A percentile compares a stretch with the other conserved stretches of the same genome.
Conservation (phyloP, 2,329 filamentous ascomycete species). For the Pyrenochaeta sp. region DNA sequence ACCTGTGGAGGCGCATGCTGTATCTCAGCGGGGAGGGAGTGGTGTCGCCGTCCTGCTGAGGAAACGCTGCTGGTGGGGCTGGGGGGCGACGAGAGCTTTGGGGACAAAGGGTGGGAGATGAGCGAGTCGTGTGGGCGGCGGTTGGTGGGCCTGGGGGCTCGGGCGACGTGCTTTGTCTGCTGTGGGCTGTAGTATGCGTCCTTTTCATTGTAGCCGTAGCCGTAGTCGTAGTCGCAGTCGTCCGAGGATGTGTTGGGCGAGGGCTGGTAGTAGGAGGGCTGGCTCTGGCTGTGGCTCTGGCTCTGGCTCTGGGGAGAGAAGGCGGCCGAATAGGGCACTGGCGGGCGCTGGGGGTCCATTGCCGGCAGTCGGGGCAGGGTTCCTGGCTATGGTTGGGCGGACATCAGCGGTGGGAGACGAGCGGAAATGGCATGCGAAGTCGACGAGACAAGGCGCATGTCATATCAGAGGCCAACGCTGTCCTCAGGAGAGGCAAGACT, state of each 20-base stretch:
- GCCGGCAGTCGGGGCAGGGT: slow-evolving; percentile 29
- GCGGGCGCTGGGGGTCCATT: slow-evolving; percentile 45
- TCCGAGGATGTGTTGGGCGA: slow-evolving; percentile 14
- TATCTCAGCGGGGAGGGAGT: slow-evolving; percentile 24
- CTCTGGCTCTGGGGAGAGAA: slow-evolving; percentile 23
- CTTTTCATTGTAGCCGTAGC: slow-evolving; percentile 37
- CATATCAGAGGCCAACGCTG: slow-evolving; percentile 41
- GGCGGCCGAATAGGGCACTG: slow-evolving; percentile 37
- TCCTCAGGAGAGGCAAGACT: slow-evolving; percentile 46
- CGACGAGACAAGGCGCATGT: slow-evolving; percentile 42
- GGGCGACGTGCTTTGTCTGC: slow-evolving; percentile 36
- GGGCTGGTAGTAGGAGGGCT: slow-evolving; percentile 17
- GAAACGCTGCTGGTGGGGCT: slow-evolving; percentile 47
- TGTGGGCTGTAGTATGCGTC: slow-evolving; percentile 29
- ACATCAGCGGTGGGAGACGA: slow-evolving; percentile 35
- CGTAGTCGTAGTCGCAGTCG: slow-evolving; percentile 26
- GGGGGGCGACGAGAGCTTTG: slow-evolving; percentile 42
- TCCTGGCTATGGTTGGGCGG: slow-evolving; percentile 30
- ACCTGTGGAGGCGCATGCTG: slow-evolving; percentile 16
- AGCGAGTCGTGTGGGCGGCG: slow-evolving; percentile 47
- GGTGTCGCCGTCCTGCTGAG: slow-evolving; percentile 26
- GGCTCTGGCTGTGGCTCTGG: too few relatives aligned
- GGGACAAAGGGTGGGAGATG: slow-evolving; percentile 49
- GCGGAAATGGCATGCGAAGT: slow-evolving; percentile 22
- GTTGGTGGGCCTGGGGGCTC: too few relatives aligned